phyloP scores from a whole-genome alignment of 2,329 filamentous ascomycete genomes.

The Cyanodermella asteris region DNA sequence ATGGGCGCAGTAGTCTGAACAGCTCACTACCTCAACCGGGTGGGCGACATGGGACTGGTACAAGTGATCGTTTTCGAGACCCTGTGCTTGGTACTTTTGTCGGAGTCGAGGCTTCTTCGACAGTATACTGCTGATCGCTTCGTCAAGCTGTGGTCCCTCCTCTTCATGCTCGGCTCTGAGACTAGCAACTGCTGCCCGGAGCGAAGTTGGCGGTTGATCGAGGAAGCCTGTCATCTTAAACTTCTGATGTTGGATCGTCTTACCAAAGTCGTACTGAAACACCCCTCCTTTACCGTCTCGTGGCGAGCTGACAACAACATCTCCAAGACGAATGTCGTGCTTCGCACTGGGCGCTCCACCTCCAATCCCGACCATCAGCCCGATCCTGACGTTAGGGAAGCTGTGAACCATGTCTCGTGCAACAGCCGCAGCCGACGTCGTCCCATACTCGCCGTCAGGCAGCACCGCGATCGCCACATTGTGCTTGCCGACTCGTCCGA shows the following conservation, averaged over 20 bases:
- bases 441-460: constrained; percentile 10
- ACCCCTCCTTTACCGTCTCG: neutral
- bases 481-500: constrained; percentile 10
- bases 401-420: constrained; percentile 9
- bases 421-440: constrained; percentile 9
- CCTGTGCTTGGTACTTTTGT: constrained; percentile 11
- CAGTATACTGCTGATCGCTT: neutral
- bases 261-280: neutral
- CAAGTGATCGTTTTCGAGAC: constrained; percentile 11
- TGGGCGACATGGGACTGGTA: constrained; percentile 7
- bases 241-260: neutral
- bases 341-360: constrained; percentile 10
- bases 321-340: constrained; percentile 9
- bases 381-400: constrained; percentile 10
- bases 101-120: constrained; percentile 10
- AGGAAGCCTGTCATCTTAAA: neutral
- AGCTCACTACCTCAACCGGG: neutral
- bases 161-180: constrained; percentile 1
- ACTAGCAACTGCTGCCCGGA: constrained; percentile 1
- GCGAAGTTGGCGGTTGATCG: constrained; percentile 1
- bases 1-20: neutral
- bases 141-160: neutral
- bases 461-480: constrained; percentile 12
- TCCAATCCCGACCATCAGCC: constrained; percentile 14
- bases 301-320: constrained; percentile 12